Base-by-base conservation (phyloP, 2,329 filamentous ascomycete species). In the Dothidotthia symphoricarpi region DNA sequence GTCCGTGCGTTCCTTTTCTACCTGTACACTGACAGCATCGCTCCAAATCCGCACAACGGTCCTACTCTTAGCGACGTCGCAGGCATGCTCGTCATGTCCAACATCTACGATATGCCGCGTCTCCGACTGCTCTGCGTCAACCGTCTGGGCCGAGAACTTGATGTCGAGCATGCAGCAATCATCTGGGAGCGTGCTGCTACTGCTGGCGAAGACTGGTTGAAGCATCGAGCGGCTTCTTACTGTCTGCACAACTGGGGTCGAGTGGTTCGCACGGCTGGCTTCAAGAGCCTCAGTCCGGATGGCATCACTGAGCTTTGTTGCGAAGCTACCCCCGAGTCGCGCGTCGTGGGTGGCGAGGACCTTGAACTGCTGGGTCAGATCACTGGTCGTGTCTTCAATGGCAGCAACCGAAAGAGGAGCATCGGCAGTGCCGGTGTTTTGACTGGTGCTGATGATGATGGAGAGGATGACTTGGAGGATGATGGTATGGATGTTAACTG, bases 1-100 rank as follows among this genome's bases (percentile, higher is more conserved):
- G 93, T 98, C 31, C 89, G 88, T 53, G 88, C 91, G 1, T 98
- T 98, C 61, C 76, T 98, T 17, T 91, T 93, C 69, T 98, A 96
- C 61, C 79, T 98, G 1, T 98, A 98, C 68, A 96, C 93, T 0
- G 93, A 98, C 66, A 91, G 85, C 53, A 96, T 98, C 51, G 68
- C 70, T 4, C 53, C 61, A 1, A 56, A 63, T 16, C 60, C 63
- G 12, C 53, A 57, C 1, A 55, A 75, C 45, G 80, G 78, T 31
- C 74, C 79, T 0, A 74, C 70, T 7, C 79, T 96, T 14, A 81
- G 83, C 19, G 90, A 96, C 53, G 89, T 97, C 11, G 91, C 93
- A 0, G 91, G 93, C 7, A 81, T 98, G 67, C 77, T 98, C 3
- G 91, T 98, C 49, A 94, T 98, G 87, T 89, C 89, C 28, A 96